Evolutionary conservation across 1,139 yeast species (phyloP).

Genomic region (Lodderomyces parapsilosis): DNA sequence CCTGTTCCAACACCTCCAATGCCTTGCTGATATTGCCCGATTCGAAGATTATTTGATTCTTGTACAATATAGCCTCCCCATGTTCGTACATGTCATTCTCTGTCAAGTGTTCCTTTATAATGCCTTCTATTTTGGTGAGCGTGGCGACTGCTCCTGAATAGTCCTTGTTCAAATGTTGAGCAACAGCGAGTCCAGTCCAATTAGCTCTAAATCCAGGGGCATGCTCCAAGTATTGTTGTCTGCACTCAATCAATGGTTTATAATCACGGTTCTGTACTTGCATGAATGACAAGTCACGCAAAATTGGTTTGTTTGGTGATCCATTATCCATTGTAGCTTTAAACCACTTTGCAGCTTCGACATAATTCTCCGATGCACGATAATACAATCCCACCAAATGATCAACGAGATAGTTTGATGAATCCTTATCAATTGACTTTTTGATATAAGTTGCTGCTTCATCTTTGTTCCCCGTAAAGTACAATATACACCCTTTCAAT

Average conservation of each 20-base stretch:
- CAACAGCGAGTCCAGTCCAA: conserved; percentile 89
- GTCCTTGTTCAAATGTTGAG: conserved; percentile 75
- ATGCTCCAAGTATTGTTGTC: conserved; percentile 68
- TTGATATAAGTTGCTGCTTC: conserved; percentile 67
- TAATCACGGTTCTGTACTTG: conserved; percentile 81
- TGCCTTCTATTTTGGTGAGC: conserved; percentile 68
- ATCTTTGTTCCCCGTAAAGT: conserved; percentile 43
- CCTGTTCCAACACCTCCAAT: conserved; percentile 55
- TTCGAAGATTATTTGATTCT: conserved; percentile 63
- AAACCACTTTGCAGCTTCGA: conserved; percentile 79
- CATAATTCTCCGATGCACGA: conserved; percentile 66
- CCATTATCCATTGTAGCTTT: conserved; percentile 77
- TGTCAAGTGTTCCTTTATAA: conserved; percentile 65
- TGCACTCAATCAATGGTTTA: conserved; percentile 57
- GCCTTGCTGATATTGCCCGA: conserved; percentile 67
- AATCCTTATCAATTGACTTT: conserved; percentile 60
- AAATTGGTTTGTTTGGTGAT: conserved; percentile 73
- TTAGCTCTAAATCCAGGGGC: conserved; percentile 80
- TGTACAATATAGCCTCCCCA: conserved; percentile 76
- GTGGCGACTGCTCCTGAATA: conserved; percentile 68
- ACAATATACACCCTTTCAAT: conserved; percentile 68
- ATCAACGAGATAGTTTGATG: conserved; percentile 65
- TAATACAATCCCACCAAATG: conserved; percentile 87
- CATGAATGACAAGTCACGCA: conserved; percentile 77
- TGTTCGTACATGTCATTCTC: conserved; percentile 73